Conservation (phyloP, 495 filamentous ascomycete species). For the Ramalina intermedia region DNA sequence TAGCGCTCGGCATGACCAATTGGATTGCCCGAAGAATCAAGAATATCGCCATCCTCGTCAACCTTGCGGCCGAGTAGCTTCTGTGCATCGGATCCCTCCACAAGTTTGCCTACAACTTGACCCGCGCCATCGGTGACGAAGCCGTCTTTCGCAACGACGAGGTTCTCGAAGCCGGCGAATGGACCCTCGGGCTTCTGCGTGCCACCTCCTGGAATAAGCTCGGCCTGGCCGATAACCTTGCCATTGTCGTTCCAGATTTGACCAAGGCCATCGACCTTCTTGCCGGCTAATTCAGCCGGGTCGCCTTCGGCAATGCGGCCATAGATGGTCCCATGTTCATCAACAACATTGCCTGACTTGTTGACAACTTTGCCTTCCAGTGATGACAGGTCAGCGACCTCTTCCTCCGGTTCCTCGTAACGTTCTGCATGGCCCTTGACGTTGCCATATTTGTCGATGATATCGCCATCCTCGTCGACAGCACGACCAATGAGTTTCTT, state of each 20-base stretch:
- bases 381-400: conserved; percentile 47
- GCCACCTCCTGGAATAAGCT: conserved; percentile 62
- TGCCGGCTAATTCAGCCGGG: conserved; percentile 51
- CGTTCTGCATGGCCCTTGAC: conserved; percentile 63
- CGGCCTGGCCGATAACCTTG: conserved; percentile 62
- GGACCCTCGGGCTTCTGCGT: conserved; percentile 58
- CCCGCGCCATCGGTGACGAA: conserved; percentile 47
- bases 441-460: conserved; percentile 67
- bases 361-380: conserved; percentile 77
- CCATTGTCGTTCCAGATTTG: conserved; percentile 71
- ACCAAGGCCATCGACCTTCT: conserved; percentile 70
- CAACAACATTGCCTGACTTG: conserved; percentile 73
- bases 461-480: conserved; percentile 74
- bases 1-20: conserved; percentile 72
- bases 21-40: conserved; percentile 69
- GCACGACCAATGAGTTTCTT: conserved; percentile 59
- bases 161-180: conserved; percentile 63
- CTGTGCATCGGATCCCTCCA: conserved; percentile 52
- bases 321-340: conserved; percentile 54
- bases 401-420: conserved; percentile 45
- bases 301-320: conserved; percentile 67
- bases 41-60: conserved; percentile 71
- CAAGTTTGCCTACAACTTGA: conserved; percentile 57
- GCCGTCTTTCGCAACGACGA: conserved; percentile 62
- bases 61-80: conserved; percentile 58